Evolutionary conservation across 2,329 filamentous ascomycete genomes (phyloP).

Genomic region (Cercospora nicotianae): DNA sequence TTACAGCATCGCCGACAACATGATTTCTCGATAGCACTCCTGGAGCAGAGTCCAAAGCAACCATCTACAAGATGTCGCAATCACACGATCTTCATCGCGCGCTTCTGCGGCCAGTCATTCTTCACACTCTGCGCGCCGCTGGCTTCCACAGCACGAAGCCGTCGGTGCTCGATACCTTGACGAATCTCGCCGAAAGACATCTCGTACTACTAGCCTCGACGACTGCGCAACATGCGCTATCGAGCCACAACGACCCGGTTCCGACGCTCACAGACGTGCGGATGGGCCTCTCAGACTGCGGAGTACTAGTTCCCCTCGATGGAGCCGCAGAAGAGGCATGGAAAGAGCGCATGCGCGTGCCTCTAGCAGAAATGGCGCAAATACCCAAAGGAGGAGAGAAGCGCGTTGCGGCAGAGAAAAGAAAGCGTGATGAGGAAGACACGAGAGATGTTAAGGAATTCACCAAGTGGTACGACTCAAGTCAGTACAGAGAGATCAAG

Average conservation of each 20-base stretch:
- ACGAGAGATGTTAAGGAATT: conserved; percentile 75
- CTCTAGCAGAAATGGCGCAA: conserved; percentile 45
- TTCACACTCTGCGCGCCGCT: conserved; percentile 87
- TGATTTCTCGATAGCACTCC: conserved; percentile 5
- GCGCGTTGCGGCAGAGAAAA: conserved; percentile 42
- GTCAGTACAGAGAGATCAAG: conserved; percentile 74
- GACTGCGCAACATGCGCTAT: conserved; percentile 69
- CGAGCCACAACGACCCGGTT: conserved; percentile 65
- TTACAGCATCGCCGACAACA: not conserved
- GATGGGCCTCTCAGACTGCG: conserved; percentile 79
- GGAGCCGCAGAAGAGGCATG: conserved; percentile 68
- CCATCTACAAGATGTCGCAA: conserved; percentile 29
- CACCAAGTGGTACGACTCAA: conserved; percentile 73
- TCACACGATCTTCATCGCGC: conserved; percentile 62
- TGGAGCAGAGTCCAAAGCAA: not conserved
- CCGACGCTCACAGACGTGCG: conserved; percentile 75
- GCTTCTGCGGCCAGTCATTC: conserved; percentile 79
- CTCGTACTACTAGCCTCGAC: conserved; percentile 71
- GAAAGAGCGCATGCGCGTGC: conserved; percentile 52
- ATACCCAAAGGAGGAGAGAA: conserved; percentile 36
- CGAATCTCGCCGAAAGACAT: conserved; percentile 82
- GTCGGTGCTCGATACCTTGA: conserved; percentile 81
- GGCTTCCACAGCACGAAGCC: conserved; percentile 83
- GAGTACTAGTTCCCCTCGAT: conserved; percentile 69
- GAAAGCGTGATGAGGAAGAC: conserved; percentile 65